phyloP scores from a whole-genome alignment of 352 stramenopile genomes.

The Phytophthora pisi region DNA sequence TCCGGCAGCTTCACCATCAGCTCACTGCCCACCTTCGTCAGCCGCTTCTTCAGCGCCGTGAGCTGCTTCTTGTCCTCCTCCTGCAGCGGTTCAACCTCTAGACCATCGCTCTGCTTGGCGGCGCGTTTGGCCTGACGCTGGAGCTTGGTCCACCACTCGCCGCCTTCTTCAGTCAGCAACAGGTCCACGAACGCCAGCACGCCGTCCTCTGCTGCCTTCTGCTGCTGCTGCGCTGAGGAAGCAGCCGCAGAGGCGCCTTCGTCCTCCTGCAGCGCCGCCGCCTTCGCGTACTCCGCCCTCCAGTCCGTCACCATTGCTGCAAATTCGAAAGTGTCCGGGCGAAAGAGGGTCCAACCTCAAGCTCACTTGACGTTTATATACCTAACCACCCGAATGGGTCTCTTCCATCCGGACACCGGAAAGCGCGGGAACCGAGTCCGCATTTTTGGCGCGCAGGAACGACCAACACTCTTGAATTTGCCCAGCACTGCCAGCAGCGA shows the following conservation, averaged over 20 bases:
- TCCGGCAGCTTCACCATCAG: constrained; percentile 36
- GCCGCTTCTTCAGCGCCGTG: constrained; percentile 19
- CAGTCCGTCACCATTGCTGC: constrained; percentile 22
- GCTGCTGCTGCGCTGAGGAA: constrained; percentile 4
- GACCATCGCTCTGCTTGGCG: constrained; percentile 13
- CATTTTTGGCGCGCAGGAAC: constrained; percentile 7
- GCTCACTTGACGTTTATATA: background rate
- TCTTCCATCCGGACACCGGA: constrained; percentile 21
- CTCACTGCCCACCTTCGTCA: constrained; percentile 26
- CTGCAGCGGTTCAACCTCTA: background rate
- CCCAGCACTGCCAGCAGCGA: constrained; percentile 24
- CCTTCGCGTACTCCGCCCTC: constrained; percentile 30
- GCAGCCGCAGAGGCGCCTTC: background rate
- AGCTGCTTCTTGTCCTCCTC: constrained; percentile 25
- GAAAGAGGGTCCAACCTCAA: constrained; percentile 6
- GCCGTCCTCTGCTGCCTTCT: background rate
- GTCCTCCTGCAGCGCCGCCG: constrained; percentile 18
- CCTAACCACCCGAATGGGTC: background rate
- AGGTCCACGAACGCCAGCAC: constrained; percentile 38
- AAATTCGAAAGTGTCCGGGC: constrained; percentile 5
- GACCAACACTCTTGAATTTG: constrained; percentile 27
- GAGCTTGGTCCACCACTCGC: constrained; percentile 33
- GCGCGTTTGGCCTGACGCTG: constrained; percentile 2
- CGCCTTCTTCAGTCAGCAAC: constrained; percentile 34
- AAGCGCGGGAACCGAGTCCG: constrained; percentile 30